phyloP scores from a whole-genome alignment of 805 yeast species.

The Wickerhamomyces canadensis region DNA sequence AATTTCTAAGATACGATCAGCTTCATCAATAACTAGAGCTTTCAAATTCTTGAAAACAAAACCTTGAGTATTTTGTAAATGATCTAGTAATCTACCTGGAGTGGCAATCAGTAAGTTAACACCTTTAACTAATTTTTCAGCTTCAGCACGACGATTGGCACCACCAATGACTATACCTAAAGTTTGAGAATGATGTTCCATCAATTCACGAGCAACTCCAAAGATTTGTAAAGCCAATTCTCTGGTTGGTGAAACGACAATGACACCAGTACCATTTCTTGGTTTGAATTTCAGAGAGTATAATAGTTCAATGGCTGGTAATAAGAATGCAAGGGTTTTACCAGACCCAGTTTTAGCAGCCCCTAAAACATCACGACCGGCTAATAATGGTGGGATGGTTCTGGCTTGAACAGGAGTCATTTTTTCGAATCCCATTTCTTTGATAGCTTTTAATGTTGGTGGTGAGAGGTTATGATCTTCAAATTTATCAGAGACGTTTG shows the following conservation, averaged over 20 bases:
- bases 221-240: slow-evolving; percentile 96
- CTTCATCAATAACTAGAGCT: slow-evolving; percentile 94
- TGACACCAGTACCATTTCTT: slow-evolving; percentile 96
- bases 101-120: slow-evolving; percentile 93
- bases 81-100: slow-evolving; percentile 96
- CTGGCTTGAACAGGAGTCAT: slow-evolving; percentile 96
- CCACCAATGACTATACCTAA: slow-evolving; percentile 98
- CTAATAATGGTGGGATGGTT: slow-evolving; percentile 93
- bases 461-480: slow-evolving; percentile 63
- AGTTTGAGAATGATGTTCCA: slow-evolving; percentile 82
- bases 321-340: slow-evolving; percentile 89
- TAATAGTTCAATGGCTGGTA: slow-evolving; percentile 92
- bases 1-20: slow-evolving; percentile 94
- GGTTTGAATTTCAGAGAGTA: slow-evolving; percentile 92
- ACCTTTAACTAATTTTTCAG: slow-evolving; percentile 89
- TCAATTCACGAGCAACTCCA: slow-evolving; percentile 93
- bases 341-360: slow-evolving; percentile 99
- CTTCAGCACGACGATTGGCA: slow-evolving; percentile 95
- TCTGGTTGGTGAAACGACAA: slow-evolving; percentile 94
- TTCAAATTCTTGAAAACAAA: slow-evolving; percentile 92
- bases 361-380: slow-evolving; percentile 96
- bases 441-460: slow-evolving; percentile 77
- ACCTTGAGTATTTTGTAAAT: slow-evolving; percentile 90
- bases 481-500: slow-evolving; percentile 26
- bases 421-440: slow-evolving; percentile 80